phyloP scores from a whole-genome alignment of 2,329 filamentous ascomycete genomes.

The Claviceps capensis region DNA sequence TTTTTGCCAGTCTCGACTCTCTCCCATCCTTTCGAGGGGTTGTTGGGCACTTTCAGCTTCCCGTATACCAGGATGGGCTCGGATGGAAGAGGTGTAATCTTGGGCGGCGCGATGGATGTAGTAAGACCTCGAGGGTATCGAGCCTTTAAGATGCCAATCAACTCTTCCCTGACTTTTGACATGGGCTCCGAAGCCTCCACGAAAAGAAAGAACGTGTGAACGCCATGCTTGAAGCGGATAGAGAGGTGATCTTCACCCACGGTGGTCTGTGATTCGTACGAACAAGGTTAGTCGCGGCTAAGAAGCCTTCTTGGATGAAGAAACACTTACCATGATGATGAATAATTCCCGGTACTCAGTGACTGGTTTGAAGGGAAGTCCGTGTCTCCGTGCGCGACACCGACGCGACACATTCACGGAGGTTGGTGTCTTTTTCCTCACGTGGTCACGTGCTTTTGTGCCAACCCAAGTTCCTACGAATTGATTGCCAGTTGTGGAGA shows the following conservation, averaged over 20 bases:
- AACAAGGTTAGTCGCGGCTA: not conserved
- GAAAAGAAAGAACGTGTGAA: constrained; percentile 57
- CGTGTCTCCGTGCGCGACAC: not conserved
- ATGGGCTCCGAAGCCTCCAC: constrained; percentile 45
- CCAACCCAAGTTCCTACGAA: not conserved
- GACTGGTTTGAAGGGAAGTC: not conserved
- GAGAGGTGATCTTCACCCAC: constrained; percentile 42
- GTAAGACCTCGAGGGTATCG: constrained; percentile 41
- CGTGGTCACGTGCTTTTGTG: constrained; percentile 3
- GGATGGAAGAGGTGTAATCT: constrained; percentile 25
- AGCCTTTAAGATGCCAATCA: constrained; percentile 44
- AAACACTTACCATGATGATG: constrained; percentile 1
- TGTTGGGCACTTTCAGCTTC: constrained; percentile 28
- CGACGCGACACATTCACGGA: no score
- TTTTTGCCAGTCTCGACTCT: constrained; percentile 24
- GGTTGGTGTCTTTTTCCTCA: no score
- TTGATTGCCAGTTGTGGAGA: not conserved
- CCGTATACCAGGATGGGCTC: constrained; percentile 33
- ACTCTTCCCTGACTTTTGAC: constrained; percentile 38
- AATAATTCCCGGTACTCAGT: not conserved
- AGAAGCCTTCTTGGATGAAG: not conserved
- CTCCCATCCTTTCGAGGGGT: constrained; percentile 36
- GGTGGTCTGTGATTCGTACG: not conserved
- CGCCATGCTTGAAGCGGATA: constrained; percentile 59
- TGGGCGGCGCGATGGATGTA: constrained; percentile 17